Percentiles rank a stretch among this genome's conserved stretches.
These are phyloP conservation scores for Aurantiochytrium sp. DNA, from an alignment of 108 stramenopile genomes.

Conservation along the genomic window DNA sequence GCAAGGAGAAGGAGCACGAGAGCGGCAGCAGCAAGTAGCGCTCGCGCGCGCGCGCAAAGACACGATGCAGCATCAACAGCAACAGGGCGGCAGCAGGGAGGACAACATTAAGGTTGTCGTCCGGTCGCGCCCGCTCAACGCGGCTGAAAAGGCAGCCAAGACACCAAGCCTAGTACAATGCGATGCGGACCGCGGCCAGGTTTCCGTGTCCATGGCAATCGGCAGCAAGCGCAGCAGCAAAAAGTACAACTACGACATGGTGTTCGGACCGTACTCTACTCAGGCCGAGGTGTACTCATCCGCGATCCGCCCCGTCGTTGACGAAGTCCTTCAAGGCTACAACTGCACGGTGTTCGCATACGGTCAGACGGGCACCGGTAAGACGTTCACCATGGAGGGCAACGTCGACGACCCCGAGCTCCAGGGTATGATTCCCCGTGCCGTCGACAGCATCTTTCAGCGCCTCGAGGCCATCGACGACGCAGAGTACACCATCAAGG, in stretches of 20 bases:
- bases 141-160: constrained; percentile 39
- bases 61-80: no score
- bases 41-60: no score
- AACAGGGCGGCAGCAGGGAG: background rate
- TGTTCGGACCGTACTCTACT: constrained; percentile 46
- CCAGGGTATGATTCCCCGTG: constrained; percentile 53
- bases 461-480: constrained; percentile 37
- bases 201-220: constrained; percentile 17
- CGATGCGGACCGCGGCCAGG: constrained; percentile 28
- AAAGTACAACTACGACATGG: constrained; percentile 44
- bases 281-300: constrained; percentile 52
- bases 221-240: constrained; percentile 34
- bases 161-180: constrained; percentile 40
- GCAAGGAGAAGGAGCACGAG: no score
- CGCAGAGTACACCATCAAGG: constrained; percentile 53
- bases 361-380: constrained; percentile 53
- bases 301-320: constrained; percentile 49
- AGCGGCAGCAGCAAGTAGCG: no score
- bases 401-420: constrained; percentile 27
- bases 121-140: constrained; percentile 48
- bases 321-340: constrained; percentile 55
- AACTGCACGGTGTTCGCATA: constrained; percentile 56
- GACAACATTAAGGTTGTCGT: constrained; percentile 50
- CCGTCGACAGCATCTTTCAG: constrained; percentile 47
- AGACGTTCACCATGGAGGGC: constrained; percentile 58